Evolutionary conservation across 495 filamentous ascomycete genomes (phyloP), one percentile per base, ranked within the genome.

Genomic region (Recurvomyces mirabilis): DNA sequence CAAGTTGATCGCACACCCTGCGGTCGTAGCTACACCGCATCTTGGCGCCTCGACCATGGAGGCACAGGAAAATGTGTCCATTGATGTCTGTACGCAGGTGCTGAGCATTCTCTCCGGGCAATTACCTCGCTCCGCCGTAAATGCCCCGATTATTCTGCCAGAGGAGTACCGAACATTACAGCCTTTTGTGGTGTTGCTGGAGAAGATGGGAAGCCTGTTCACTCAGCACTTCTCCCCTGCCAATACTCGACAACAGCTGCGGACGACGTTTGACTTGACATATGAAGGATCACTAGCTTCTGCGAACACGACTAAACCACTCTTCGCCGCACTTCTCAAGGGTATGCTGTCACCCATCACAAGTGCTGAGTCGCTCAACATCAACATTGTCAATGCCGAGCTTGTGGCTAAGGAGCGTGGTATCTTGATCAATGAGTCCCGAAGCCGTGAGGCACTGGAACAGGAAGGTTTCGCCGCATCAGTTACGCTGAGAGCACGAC

Each of bases 11-110:
- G 9, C 9, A 6, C 80, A 85, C 49, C 73, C 72, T 4, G 73
- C 70, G 44, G 78, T 80, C 3, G 74, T 83, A 18, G 74, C 71
- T 5, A 85, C 81, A 28, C 81, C 81, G 9, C 81, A 85, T 62
- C 69, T 85, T 0, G 81, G 81, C 4, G 81, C 81, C 7, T 78
- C 73, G 11, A 85, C 80, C 1, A 68, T 79, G n/a, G 81, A 85
- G 65, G 81, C 81, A 0, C 80, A 84, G 60, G 80, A 85, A 58
- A 82, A 82, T 53, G 80, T 85, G 12, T 75, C 73, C 19, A 67
- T 82, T 29, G 81, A 85, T 55, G 80, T 84, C 19, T 85, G 81
- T 60, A 70, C 71, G 43, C 79, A 85, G 61, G 78, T 85, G n/a
- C 61, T 79, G 5, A 65, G 72, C 35, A 81, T 85, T 41, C 53